A percentile compares a stretch with the other conserved stretches of the same genome.
These are phyloP conservation scores for Schizochytrium sp. DNA, from an alignment of 108 stramenopile genomes.

Conservation along the genomic window DNA sequence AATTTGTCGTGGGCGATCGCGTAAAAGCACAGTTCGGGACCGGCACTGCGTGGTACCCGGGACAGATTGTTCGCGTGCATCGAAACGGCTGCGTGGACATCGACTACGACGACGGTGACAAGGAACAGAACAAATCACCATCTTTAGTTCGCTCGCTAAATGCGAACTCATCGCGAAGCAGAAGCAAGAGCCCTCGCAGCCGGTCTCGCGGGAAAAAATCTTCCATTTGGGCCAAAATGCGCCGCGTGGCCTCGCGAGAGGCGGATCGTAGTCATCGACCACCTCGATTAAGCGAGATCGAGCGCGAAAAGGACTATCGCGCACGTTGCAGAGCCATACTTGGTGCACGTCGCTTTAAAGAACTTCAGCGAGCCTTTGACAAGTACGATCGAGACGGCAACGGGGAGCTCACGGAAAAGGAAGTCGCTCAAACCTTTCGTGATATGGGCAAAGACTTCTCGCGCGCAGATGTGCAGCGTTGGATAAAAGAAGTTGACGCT, in stretches of 20 bases:
- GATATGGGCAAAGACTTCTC: background rate
- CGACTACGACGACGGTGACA: slow-evolving; percentile 10
- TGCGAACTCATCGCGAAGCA: background rate
- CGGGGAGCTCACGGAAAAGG: background rate
- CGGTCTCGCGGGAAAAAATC: background rate
- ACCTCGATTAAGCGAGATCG: background rate
- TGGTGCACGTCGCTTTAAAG: background rate
- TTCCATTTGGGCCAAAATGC: background rate
- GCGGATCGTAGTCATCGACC: background rate
- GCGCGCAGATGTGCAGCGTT: background rate
- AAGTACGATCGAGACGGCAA: slow-evolving; percentile 21
- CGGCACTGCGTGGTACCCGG: background rate
- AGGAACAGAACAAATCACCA: background rate
- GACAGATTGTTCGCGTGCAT: background rate
- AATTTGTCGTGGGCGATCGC: background rate
- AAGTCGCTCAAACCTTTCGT: background rate
- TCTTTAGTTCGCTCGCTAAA: background rate
- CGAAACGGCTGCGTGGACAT: background rate
- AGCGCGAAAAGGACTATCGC: background rate
- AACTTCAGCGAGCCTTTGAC: background rate
- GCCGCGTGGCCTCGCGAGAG: background rate
- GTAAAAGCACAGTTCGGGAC: background rate
- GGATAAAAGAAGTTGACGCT: slow-evolving; percentile 17
- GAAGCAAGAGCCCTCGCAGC: background rate
- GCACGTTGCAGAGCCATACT: background rate